phyloP scores from a whole-genome alignment of 2,329 filamentous ascomycete species.

The Gnomoniopsis smithogilvyi region DNA sequence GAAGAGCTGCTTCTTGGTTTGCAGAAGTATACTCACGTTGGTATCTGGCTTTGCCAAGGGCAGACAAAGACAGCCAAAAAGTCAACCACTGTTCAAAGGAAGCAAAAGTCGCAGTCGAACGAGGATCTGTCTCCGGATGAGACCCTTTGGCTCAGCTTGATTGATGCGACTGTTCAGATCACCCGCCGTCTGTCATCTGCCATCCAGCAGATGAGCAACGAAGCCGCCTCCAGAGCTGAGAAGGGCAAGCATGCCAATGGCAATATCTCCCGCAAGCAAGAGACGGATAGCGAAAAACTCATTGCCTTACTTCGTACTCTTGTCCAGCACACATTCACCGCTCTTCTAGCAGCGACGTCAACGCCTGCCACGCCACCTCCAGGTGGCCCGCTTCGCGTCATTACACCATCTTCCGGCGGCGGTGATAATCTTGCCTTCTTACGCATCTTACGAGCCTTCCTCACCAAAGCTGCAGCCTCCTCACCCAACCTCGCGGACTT shows the following conservation, averaged over 20 bases:
- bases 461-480: slow-evolving; percentile 74
- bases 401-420: slow-evolving; percentile 26
- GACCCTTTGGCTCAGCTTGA: slow-evolving; percentile 57
- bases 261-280: slow-evolving; percentile 21
- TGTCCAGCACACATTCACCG: slow-evolving; percentile 88
- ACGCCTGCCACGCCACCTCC: slow-evolving; percentile 32
- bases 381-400: slow-evolving; percentile 28
- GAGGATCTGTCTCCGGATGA: slow-evolving; percentile 52
- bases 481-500: slow-evolving; percentile 87
- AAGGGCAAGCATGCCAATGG: slow-evolving; percentile 22
- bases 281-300: slow-evolving; percentile 57
- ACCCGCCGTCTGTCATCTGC: slow-evolving; percentile 61
- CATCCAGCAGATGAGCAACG: slow-evolving; percentile 33
- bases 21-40: slow-evolving; percentile 87
- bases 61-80: slow-evolving; percentile 64
- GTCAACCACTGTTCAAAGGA: slow-evolving; percentile 46
- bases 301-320: slow-evolving; percentile 68
- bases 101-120: slow-evolving; percentile 40
- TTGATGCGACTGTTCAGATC: slow-evolving; percentile 59
- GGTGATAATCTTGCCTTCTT: slow-evolving; percentile 75
- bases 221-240: slow-evolving; percentile 19
- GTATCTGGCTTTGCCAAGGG: slow-evolving; percentile 91
- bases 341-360: slow-evolving; percentile 75
- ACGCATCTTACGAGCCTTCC: slow-evolving; percentile 82
- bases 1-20: slow-evolving; percentile 73